These are phyloP conservation scores for Starmerella apis DNA, from an alignment of 805 yeast genomes.

Conservation along the genomic window DNA sequence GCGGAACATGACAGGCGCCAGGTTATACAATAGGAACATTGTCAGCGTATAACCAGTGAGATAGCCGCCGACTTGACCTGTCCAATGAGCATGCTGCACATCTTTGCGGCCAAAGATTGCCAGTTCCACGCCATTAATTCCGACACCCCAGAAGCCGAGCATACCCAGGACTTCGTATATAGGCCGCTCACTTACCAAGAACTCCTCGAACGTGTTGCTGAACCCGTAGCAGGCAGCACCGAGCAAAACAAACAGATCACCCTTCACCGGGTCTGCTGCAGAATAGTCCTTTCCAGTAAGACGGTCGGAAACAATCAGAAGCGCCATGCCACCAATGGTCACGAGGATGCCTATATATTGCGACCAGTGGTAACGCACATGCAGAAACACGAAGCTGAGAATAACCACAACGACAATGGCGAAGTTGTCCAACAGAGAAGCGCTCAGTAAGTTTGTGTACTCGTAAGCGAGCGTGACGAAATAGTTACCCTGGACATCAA, in stretches of 20 bases:
- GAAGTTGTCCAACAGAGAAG: constrained; percentile 38
- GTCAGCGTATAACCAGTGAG: constrained; percentile 37
- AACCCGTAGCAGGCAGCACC: constrained; percentile 40
- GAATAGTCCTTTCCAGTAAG: constrained; percentile 35
- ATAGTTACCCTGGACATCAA: constrained; percentile 41
- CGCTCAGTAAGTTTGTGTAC: constrained; percentile 37
- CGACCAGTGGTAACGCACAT: constrained; percentile 40
- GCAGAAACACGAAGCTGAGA: constrained; percentile 35
- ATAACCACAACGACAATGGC: constrained; percentile 39
- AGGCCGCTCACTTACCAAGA: constrained; percentile 38
- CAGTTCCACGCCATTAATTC: constrained; percentile 38
- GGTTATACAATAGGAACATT: constrained; percentile 34
- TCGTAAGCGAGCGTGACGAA: constrained; percentile 38
- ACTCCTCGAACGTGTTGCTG: constrained; percentile 38
- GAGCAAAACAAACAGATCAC: constrained; percentile 37
- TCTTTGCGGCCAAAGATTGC: constrained; percentile 37
- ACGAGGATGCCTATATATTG: constrained; percentile 35
- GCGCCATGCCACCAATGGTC: constrained; percentile 38
- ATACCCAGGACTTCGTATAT: constrained; percentile 38
- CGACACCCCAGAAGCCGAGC: constrained; percentile 36
- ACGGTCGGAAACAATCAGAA: constrained; percentile 35
- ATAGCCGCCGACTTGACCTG: constrained; percentile 35
- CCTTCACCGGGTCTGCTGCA: constrained; percentile 36
- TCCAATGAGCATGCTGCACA: constrained; percentile 34
- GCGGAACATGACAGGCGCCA: constrained; percentile 38